phyloP scores from a whole-genome alignment of 2,329 filamentous ascomycete genomes.

The Elsinoe arachidis region DNA sequence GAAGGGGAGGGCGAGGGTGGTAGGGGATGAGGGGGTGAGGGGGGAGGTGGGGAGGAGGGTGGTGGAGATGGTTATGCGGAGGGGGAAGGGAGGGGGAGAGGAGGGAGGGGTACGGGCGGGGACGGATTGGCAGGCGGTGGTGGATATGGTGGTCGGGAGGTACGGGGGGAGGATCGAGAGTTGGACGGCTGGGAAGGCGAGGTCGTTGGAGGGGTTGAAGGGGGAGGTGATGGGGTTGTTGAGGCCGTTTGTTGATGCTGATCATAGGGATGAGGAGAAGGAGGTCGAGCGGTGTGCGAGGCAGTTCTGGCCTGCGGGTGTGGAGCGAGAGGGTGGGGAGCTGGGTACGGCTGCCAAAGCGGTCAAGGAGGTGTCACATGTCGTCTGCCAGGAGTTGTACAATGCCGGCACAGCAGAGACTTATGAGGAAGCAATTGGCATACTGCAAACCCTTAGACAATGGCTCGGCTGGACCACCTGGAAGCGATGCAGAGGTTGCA shows the following conservation, averaged over 20 bases:
- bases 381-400: slow-evolving; percentile 30
- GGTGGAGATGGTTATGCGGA: slow-evolving; percentile 29
- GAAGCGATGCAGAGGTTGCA: slow-evolving; percentile 49
- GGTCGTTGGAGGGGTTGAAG: slow-evolving; percentile 20
- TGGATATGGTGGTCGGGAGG: slow-evolving; percentile 56
- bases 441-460: slow-evolving; percentile 35
- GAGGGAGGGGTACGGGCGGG: not conserved
- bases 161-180: slow-evolving; percentile 49
- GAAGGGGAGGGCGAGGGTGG: slow-evolving; percentile 32
- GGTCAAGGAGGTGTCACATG: slow-evolving; percentile 24
- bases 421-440: slow-evolving; percentile 23
- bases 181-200: slow-evolving; percentile 22
- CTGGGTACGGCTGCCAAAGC: slow-evolving; percentile 22
- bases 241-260: slow-evolving; percentile 32
- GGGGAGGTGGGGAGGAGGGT: slow-evolving; percentile 37
- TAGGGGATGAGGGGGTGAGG: slow-evolving; percentile 30
- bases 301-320: slow-evolving; percentile 31
- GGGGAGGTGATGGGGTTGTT: slow-evolving; percentile 25
- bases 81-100: slow-evolving; percentile 20
- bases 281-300: slow-evolving; percentile 41
- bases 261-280: slow-evolving; percentile 28
- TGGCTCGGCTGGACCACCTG: slow-evolving; percentile 53
- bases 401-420: slow-evolving; percentile 17
- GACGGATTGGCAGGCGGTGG: slow-evolving; percentile 56
- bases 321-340: slow-evolving; percentile 14